These are phyloP conservation scores for Naegleria lovaniensis DNA, from an alignment of 208 protist genomes.

Conservation along the genomic window DNA sequence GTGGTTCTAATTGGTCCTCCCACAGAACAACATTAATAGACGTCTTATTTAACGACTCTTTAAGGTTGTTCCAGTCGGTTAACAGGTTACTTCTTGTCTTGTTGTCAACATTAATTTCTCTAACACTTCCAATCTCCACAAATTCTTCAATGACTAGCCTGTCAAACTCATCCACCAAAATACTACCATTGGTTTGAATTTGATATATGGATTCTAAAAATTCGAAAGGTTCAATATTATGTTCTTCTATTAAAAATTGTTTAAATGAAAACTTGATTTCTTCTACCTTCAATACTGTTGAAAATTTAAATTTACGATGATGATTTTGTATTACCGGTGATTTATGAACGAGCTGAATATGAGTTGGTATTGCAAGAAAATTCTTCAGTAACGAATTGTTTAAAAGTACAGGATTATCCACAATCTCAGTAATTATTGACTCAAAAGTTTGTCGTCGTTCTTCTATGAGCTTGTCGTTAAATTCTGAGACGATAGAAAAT, in stretches of 20 bases:
- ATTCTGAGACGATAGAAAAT: not conserved
- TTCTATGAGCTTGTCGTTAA: not conserved
- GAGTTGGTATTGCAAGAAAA: not conserved
- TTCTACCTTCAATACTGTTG: not conserved
- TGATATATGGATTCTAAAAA: not conserved
- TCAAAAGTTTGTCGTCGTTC: not conserved
- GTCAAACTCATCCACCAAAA: not conserved
- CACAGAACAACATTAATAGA: not conserved
- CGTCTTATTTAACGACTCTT: not conserved
- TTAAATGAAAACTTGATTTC: not conserved
- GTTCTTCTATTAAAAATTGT: not conserved
- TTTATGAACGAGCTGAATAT: not conserved
- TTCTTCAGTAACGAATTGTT: not conserved
- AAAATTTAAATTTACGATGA: not conserved
- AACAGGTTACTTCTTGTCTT: not conserved
- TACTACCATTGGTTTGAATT: not conserved
- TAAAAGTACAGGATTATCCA: not conserved
- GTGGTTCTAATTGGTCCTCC: not conserved
- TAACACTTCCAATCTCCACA: not conserved
- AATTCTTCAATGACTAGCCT: not conserved
- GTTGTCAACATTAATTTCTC: not conserved
- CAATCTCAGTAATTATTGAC: not conserved
- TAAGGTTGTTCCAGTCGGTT: not conserved
- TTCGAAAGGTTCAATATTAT: not conserved
- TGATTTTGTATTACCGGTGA: not conserved